phyloP scores from a whole-genome alignment of 495 filamentous ascomycete genomes.

The Talaromyces ruber region DNA sequence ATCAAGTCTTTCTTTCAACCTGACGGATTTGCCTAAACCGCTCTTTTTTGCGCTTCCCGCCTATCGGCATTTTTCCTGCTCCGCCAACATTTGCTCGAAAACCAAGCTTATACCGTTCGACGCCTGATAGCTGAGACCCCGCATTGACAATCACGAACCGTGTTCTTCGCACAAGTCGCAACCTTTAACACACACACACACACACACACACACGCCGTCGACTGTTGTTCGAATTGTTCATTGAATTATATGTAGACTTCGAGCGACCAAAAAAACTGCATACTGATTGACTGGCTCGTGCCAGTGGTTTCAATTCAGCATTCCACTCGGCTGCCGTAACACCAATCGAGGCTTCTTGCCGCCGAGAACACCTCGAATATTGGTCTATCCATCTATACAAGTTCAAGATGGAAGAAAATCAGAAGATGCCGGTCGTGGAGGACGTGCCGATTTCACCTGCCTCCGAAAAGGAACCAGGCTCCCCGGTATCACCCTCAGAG shows the following conservation, averaged over 20 bases:
- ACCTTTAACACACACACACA: neutral
- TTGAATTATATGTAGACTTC: neutral
- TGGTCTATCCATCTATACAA: too few relatives aligned
- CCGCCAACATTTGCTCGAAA: neutral
- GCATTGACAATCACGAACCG: neutral
- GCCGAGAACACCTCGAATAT: neutral
- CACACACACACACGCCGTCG: neutral
- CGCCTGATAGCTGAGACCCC: neutral
- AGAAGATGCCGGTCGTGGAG: constrained; percentile 4
- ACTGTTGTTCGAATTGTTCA: neutral
- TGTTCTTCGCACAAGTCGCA: neutral
- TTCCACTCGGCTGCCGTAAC: neutral
- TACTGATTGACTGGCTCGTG: neutral
- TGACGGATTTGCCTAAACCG: neutral
- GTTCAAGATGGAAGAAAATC: neutral
- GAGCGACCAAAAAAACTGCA: neutral
- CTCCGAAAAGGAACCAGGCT: constrained; percentile 2
- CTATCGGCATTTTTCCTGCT: constrained; percentile 3
- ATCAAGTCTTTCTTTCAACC: neutral
- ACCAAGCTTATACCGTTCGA: neutral
- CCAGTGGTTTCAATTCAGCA: neutral
- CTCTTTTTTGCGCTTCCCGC: neutral
- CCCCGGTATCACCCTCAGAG: constrained; percentile 23
- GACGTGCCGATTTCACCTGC: constrained; percentile 3
- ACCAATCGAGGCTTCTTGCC: neutral